phyloP scores from a whole-genome alignment of 2,329 filamentous ascomycete genomes.

The Sordariomycetes sp. region DNA sequence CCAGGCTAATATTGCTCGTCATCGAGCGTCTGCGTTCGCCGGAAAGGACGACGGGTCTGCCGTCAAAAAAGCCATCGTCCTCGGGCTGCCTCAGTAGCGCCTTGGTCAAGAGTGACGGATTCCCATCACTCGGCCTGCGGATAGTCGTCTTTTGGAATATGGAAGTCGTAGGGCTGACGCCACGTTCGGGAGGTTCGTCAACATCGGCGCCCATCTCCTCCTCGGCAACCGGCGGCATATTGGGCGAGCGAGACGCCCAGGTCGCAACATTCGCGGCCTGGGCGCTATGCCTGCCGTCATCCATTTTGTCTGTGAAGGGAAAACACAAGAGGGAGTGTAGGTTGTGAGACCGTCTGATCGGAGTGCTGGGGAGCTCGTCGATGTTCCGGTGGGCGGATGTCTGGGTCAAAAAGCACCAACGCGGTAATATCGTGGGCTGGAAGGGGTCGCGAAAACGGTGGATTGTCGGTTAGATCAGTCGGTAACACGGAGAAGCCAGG shows the following conservation, averaged over 20 bases:
- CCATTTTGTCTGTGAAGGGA: neutral
- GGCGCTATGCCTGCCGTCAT: neutral
- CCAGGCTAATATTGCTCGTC: constrained; percentile 68
- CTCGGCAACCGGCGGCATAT: constrained; percentile 4
- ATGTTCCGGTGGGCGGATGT: neutral
- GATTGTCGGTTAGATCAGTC: neutral
- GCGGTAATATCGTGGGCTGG: neutral
- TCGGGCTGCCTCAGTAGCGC: constrained; percentile 64
- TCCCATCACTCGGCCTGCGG: neutral
- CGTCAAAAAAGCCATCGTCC: constrained; percentile 33
- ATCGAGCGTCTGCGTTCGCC: constrained; percentile 49
- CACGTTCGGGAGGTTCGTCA: constrained; percentile 10
- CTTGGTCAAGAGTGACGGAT: constrained; percentile 67
- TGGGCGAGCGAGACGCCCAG: constrained; percentile 7
- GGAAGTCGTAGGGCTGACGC: neutral
- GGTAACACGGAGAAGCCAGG: neutral
- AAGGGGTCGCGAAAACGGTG: neutral
- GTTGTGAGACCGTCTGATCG: neutral
- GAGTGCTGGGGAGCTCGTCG: neutral
- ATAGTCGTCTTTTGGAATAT: constrained; percentile 2
- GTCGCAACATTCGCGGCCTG: neutral
- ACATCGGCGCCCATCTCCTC: constrained; percentile 9
- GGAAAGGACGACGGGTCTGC: constrained; percentile 22
- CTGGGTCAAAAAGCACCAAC: neutral
- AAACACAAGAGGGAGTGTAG: neutral